Evolutionary conservation across 805 yeast genomes (phyloP).

Genomic region (Metschnikowia lunata): DNA sequence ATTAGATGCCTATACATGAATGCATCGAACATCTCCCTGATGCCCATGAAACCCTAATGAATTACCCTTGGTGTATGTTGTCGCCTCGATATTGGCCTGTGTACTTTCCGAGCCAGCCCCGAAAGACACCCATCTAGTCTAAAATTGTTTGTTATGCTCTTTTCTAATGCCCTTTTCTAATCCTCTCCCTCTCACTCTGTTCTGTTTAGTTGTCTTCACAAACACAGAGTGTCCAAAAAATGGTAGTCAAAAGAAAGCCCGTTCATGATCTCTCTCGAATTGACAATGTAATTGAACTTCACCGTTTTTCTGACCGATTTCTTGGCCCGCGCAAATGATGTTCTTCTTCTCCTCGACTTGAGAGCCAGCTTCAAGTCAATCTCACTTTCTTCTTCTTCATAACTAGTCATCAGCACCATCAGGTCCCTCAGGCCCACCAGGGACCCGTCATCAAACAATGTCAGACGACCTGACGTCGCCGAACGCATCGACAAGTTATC

Average conservation of each 20-base stretch:
- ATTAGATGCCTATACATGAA: too few relatives aligned
- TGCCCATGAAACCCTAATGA: too few relatives aligned
- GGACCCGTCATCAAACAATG: constrained; percentile 11
- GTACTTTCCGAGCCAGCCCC: too few relatives aligned
- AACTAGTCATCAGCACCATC: constrained; percentile 15
- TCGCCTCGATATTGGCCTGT: too few relatives aligned
- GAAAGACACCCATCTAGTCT: too few relatives aligned
- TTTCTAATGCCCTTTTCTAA: too few relatives aligned
- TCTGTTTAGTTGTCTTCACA: constrained; percentile 17
- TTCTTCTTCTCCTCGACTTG: constrained; percentile 8
- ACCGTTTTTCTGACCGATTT: constrained; percentile 27
- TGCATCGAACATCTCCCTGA: too few relatives aligned
- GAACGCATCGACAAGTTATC: constrained; percentile 5
- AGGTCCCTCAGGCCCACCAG: constrained; percentile 5
- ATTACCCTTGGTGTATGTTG: too few relatives aligned
- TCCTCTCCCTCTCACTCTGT: too few relatives aligned
- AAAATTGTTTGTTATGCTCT: too few relatives aligned
- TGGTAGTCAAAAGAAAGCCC: constrained; percentile 42
- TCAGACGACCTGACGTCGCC: constrained; percentile 2
- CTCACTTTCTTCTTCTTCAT: constrained; percentile 5
- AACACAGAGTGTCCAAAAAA: constrained; percentile 34
- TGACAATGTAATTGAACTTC: constrained; percentile 39
- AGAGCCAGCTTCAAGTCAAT: constrained; percentile 19
- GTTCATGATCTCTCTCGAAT: constrained; percentile 43
- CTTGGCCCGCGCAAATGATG: constrained; percentile 4